Percentiles rank a stretch among this genome's conserved stretches.
phyloP scores from a whole-genome alignment of 2,329 filamentous ascomycete genomes.

The Geoglossum cookeanum region DNA sequence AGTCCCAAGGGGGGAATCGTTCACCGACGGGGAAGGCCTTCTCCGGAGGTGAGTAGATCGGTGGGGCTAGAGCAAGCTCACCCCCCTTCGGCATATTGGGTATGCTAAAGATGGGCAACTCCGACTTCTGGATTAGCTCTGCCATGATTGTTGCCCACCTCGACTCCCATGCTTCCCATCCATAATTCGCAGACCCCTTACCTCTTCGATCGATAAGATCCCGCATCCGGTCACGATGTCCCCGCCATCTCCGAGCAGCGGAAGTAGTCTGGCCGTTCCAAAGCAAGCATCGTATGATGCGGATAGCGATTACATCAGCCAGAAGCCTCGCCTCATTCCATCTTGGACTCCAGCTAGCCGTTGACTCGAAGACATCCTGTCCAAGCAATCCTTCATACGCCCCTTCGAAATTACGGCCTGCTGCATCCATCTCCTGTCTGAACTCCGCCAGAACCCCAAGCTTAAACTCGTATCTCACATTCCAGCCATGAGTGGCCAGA shows the following conservation, averaged over 20 bases:
- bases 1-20: conserved; percentile 35
- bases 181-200: conserved; percentile 73
- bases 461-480: conserved; percentile 88
- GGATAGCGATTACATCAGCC: conserved; percentile 62
- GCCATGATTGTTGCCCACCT: conserved; percentile 46
- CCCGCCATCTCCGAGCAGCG: conserved; percentile 63
- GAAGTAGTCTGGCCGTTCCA: conserved; percentile 63
- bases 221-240: conserved; percentile 52
- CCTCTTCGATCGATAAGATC: conserved; percentile 68
- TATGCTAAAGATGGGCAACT: conserved; percentile 26
- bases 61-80: conserved; percentile 13
- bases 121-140: conserved; percentile 34
- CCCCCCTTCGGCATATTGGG: conserved; percentile 13
- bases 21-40: conserved; percentile 30
- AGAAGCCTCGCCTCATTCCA: conserved; percentile 89
- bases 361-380: conserved; percentile 68
- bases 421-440: conserved; percentile 76
- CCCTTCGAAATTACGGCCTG: conserved; percentile 67
- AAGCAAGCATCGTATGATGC: conserved; percentile 63
- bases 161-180: conserved; percentile 86
- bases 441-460: conserved; percentile 81
- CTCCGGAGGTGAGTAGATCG: conserved; percentile 29
- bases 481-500: conserved; percentile 74
- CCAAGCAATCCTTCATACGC: conserved; percentile 72
- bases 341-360: conserved; percentile 72